A percentile compares a stretch with the other conserved stretches of the same genome.
These are phyloP conservation scores for Venturia aucupariae DNA, from an alignment of 2,329 filamentous ascomycete species.

Conservation along the genomic window DNA sequence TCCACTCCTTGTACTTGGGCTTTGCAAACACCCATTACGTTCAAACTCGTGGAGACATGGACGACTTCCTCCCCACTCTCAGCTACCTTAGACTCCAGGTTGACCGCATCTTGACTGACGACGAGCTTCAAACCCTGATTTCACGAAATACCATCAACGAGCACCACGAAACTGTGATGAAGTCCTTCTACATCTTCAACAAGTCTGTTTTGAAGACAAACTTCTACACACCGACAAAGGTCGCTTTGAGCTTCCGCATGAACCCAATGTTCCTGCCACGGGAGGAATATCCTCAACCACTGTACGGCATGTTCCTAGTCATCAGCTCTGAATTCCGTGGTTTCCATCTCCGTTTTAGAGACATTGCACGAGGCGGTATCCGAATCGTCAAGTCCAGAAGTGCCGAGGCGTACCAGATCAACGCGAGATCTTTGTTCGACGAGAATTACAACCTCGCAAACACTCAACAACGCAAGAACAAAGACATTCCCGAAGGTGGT, in stretches of 20 bases:
- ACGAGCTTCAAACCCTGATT: slow-evolving; percentile 31
- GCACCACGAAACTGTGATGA: slow-evolving; percentile 97
- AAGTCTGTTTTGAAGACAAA: slow-evolving; percentile 91
- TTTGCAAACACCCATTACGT: slow-evolving; percentile 84
- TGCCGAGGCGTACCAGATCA: slow-evolving; percentile 92
- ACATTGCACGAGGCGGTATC: slow-evolving; percentile 93
- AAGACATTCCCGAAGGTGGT: slow-evolving; percentile 96
- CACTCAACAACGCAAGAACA: slow-evolving; percentile 99
- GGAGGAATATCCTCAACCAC: slow-evolving; percentile 83
- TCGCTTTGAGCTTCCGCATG: slow-evolving; percentile 91
- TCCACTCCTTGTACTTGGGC: slow-evolving; percentile 79
- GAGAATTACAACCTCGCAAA: slow-evolving; percentile 98
- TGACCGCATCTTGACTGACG: slow-evolving; percentile 45
- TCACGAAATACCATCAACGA: slow-evolving; percentile 54
- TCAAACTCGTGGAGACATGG: slow-evolving; percentile 52
- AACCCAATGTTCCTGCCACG: slow-evolving; percentile 81
- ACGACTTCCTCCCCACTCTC: slow-evolving; percentile 62
- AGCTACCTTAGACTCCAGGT: slow-evolving; percentile 58
- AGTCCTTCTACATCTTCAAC: slow-evolving; percentile 93
- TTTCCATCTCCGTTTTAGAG: slow-evolving; percentile 94
- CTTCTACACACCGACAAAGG: slow-evolving; percentile 95
- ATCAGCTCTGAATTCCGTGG: slow-evolving; percentile 95
- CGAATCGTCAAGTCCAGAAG: slow-evolving; percentile 97
- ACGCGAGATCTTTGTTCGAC: slow-evolving; percentile 91
- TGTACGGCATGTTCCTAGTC: slow-evolving; percentile 98